Evolutionary conservation across 805 yeast species (phyloP).

Genomic region (Pichia nakasei): DNA sequence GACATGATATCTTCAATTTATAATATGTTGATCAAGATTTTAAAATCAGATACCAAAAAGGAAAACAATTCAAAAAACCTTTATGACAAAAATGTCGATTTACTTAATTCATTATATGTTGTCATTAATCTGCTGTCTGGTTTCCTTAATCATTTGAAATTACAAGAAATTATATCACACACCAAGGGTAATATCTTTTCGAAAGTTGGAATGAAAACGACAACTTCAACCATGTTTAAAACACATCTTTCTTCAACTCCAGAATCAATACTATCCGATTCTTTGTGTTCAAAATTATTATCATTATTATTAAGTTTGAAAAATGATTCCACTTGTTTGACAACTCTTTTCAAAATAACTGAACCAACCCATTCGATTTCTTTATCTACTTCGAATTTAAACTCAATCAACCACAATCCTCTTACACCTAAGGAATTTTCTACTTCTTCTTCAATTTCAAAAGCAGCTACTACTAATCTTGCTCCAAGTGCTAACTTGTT

Average conservation of each 20-base stretch:
- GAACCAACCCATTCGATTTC: background rate
- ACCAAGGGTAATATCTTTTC: background rate
- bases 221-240: background rate
- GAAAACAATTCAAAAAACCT: background rate
- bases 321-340: slow-evolving; percentile 4
- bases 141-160: slow-evolving; percentile 2
- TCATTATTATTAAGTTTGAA: slow-evolving; percentile 2
- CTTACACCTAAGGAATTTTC: background rate
- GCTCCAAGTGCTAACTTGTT: no score
- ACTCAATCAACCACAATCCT: no score
- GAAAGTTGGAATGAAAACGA: slow-evolving; percentile 1
- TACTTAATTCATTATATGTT: slow-evolving; percentile 7
- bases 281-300: slow-evolving; percentile 1
- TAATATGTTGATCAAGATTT: slow-evolving; percentile 7
- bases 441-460: background rate
- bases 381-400: no score
- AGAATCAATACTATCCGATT: background rate
- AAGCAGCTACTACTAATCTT: background rate
- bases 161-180: background rate
- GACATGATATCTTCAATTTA: slow-evolving; percentile 21
- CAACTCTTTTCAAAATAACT: slow-evolving; percentile 1
- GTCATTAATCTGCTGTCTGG: slow-evolving; percentile 16
- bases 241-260: slow-evolving; percentile 1
- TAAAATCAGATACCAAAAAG: slow-evolving; percentile 1
- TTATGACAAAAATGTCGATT: slow-evolving; percentile 16